Evolutionary conservation across 768 basidiomycete species (phyloP).

Genomic region (Tricholoma sp.): DNA sequence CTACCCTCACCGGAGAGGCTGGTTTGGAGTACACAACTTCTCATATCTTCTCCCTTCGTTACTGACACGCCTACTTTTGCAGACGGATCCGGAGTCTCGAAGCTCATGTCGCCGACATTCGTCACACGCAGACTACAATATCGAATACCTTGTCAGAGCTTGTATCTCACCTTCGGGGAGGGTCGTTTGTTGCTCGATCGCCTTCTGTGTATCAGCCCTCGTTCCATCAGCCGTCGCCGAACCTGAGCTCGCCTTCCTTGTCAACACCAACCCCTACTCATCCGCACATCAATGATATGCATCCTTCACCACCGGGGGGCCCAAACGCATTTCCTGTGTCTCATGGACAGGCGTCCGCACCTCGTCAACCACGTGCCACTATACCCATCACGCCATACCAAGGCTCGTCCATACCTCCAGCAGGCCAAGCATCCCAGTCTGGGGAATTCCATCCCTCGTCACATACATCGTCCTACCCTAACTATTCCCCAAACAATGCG

Average conservation of each 20-base stretch:
- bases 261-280: conserved; percentile 44
- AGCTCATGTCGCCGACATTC: conserved; percentile 79
- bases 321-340: conserved; percentile 23
- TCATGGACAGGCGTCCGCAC: conserved; percentile 19
- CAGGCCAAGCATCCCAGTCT: conserved; percentile 26
- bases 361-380: conserved; percentile 11
- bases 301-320: conserved; percentile 34
- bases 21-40: conserved; percentile 69
- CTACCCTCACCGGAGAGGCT: conserved; percentile 83
- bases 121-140: conserved; percentile 66
- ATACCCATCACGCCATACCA: conserved; percentile 31
- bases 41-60: conserved; percentile 6
- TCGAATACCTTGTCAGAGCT: conserved; percentile 79
- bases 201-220: conserved; percentile 55
- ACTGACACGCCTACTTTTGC: conserved; percentile 11
- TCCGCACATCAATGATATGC: conserved; percentile 33
- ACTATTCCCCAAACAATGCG: conserved; percentile 28
- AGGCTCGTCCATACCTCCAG: conserved; percentile 26
- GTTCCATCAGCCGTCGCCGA: conserved; percentile 63
- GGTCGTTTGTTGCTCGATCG: conserved; percentile 49
- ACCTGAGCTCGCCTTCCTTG: conserved; percentile 52
- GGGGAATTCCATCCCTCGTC: conserved; percentile 42
- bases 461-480: conserved; percentile 36
- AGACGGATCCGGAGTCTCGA: conserved; percentile 92
- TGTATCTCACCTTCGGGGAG: conserved; percentile 67